Evolutionary conservation across 805 yeast species (phyloP), one percentile per base, ranked within the genome.

Genomic region (Candida bentonensis): DNA sequence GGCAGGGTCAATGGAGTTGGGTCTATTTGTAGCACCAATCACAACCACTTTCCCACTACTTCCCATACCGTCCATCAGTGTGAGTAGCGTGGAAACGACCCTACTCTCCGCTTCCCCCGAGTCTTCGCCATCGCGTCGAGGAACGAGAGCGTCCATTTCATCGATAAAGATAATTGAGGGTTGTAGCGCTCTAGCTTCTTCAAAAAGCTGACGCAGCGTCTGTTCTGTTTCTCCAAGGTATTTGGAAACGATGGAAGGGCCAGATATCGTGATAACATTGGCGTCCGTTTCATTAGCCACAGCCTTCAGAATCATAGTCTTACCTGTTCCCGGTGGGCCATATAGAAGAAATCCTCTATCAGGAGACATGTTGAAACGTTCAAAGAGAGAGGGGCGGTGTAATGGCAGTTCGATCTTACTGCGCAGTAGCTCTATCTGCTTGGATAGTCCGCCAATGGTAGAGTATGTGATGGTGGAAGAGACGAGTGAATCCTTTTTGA

Each of bases 11-110:
- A 82, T 82, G 17, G 87, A 78, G 67, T 82, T 82, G 51, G 92
- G 92, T 64, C 92, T 73, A 67, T 82, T 82, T 44, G 92, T 92
- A 28, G 99, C 99, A 45, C 98, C 99, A 68, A 92, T 92, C 46
- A 92, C 99, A 50, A 92, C 98, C 55, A 86, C 82, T 61, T 92
- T 92, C 34, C 97, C 82, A 67, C 98, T 81, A n/a, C 97, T 95
- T 69, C 89, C 89, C 98, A 92, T 92, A 73, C 98, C 99, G 63
- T 92, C 99, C 99, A 92, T 92, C 41, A 85, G 65, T 0, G 94
- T 84, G 45, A 85, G 65, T 33, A 92, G 60, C 0, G 96, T 87
- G 0, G 96, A 92, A 22, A 89, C 94, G 2, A 92, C 87, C 49
- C 98, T 65, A 39, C 83, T 74, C 57, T 92, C 97, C 0, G 87